Evolutionary conservation across 495 filamentous ascomycete genomes (phyloP).

Genomic region (Talaromyces stipitatus): DNA sequence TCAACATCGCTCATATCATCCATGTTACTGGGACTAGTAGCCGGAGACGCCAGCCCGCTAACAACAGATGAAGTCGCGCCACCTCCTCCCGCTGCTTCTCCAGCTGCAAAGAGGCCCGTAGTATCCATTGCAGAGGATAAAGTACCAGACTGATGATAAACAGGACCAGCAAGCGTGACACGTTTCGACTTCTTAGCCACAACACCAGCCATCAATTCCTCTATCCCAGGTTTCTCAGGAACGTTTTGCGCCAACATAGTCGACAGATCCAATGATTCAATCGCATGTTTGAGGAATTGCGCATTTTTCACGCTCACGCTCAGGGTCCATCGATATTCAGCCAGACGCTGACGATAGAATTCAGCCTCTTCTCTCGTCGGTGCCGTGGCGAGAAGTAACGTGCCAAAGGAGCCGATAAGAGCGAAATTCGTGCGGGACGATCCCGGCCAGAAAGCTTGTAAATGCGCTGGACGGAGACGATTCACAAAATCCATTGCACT

Average conservation of each 20-base stretch:
- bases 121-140: constrained; percentile 12
- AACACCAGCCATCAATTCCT: constrained; percentile 39
- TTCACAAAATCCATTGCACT: constrained; percentile 54
- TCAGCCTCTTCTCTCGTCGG: constrained; percentile 85
- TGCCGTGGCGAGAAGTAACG: constrained; percentile 76
- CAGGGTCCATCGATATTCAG: constrained; percentile 92
- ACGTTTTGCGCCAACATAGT: constrained; percentile 39
- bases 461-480: constrained; percentile 42
- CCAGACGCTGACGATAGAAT: constrained; percentile 82
- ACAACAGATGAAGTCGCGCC: constrained; percentile 24
- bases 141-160: constrained; percentile 4
- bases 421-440: constrained; percentile 47
- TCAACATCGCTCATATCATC: constrained; percentile 6
- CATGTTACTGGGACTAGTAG: constrained; percentile 22
- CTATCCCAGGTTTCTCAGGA: constrained; percentile 40
- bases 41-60: constrained; percentile 24
- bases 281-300: constrained; percentile 51
- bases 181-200: constrained; percentile 2
- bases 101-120: not conserved
- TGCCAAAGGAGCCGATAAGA: constrained; percentile 47
- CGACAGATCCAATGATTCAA: constrained; percentile 41
- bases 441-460: constrained; percentile 51
- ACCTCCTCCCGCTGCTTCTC: not conserved
- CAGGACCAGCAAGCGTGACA: not conserved
- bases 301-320: constrained; percentile 77